These are phyloP conservation scores for Lachnum nothofagi DNA, from an alignment of 2,329 filamentous ascomycete genomes.

Conservation along the genomic window DNA sequence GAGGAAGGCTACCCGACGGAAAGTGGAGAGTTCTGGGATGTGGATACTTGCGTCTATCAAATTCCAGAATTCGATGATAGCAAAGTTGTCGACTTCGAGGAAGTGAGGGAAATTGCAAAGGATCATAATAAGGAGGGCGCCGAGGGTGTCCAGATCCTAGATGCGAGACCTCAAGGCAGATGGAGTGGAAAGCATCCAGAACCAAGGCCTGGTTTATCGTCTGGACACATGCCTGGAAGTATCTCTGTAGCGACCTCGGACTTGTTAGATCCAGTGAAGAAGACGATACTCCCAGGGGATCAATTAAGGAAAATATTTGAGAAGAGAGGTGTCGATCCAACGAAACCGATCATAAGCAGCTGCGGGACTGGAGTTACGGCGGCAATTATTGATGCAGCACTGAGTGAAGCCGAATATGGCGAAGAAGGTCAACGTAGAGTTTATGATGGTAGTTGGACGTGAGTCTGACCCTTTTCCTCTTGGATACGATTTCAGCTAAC, in stretches of 20 bases:
- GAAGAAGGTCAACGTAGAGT: constrained; percentile 62
- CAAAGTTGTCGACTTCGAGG: constrained; percentile 74
- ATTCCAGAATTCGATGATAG: constrained; percentile 53
- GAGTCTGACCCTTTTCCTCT: constrained; percentile 41
- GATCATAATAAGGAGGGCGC: constrained; percentile 77
- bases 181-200: constrained; percentile 82
- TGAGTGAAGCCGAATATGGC: constrained; percentile 73
- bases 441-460: constrained; percentile 98
- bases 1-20: constrained; percentile 77
- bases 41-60: constrained; percentile 60
- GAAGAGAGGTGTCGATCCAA: constrained; percentile 71
- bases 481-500: constrained; percentile 8
- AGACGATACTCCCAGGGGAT: constrained; percentile 67
- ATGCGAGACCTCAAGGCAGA: constrained; percentile 74
- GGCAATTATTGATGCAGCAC: constrained; percentile 79
- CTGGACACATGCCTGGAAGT: constrained; percentile 86
- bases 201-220: constrained; percentile 77
- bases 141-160: constrained; percentile 80
- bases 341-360: constrained; percentile 75
- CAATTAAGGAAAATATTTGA: constrained; percentile 72
- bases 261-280: constrained; percentile 76
- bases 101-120: constrained; percentile 70
- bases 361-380: constrained; percentile 96
- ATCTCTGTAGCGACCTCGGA: constrained; percentile 75
- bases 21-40: constrained; percentile 66